These are phyloP conservation scores for Omphalea diandra DNA, from an alignment of 441 rosid species.

Conservation along the genomic window DNA sequence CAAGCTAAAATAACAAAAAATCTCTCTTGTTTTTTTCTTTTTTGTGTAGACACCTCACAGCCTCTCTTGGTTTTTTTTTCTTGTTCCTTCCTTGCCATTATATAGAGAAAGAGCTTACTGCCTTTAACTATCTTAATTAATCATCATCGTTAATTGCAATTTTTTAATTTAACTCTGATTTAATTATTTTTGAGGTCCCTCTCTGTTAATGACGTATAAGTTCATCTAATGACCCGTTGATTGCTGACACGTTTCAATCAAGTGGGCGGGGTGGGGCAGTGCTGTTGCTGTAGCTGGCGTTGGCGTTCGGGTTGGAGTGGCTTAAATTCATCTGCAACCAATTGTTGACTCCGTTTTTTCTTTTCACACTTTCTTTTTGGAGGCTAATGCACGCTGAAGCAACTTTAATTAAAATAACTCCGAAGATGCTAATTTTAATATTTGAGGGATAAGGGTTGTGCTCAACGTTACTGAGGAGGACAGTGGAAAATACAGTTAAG, in stretches of 20 bases:
- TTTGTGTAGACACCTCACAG: constrained; percentile 24
- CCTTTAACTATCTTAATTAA: constrained; percentile 10
- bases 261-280: no score
- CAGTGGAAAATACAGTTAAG: constrained; percentile 17
- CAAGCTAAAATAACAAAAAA: not conserved
- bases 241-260: constrained; percentile 25
- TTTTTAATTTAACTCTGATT: not conserved
- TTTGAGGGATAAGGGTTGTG: constrained; percentile 12
- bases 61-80: constrained; percentile 15
- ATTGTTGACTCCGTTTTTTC: constrained; percentile 28
- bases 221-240: constrained; percentile 22
- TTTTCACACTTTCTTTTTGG: constrained; percentile 35
- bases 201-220: no score
- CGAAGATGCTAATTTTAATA: not conserved
- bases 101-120: constrained; percentile 22
- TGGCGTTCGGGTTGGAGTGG: no score
- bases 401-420: not conserved
- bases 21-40: constrained; percentile 1
- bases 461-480: not conserved
- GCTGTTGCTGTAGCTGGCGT: no score
- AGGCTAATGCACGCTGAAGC: not conserved
- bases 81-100: constrained; percentile 18
- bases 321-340: not conserved
- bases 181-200: not conserved
- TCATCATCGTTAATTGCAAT: constrained; percentile 4